Evolutionary conservation across 768 basidiomycete genomes (phyloP), one percentile per base, ranked within the genome.

Genomic region (Calocybe cyanea): DNA sequence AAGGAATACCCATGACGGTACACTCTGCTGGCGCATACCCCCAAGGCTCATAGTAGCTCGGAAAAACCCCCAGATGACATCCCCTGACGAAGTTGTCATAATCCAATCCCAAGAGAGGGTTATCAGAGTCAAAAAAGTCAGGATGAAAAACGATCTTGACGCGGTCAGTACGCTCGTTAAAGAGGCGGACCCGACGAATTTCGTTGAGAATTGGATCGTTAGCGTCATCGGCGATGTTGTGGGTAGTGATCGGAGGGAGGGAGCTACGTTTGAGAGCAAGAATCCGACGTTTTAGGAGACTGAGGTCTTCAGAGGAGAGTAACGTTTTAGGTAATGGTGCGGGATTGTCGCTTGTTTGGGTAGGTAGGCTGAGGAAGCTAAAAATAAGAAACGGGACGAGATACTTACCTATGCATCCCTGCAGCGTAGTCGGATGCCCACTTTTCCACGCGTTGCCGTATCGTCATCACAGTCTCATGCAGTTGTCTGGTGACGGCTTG

Each of bases 1-100:
- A 90, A 0, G 96, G 96, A 39, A 99, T 92, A 50, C 96, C 96
- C 96, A 99, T 99, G 30, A 99, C 96, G n/a, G 96, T 98, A 63
- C 96, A 98, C 63, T 98, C 95, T 1, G 95, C 95, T 0, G 95
- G 95, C 1, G 92, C 95, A 61, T 96, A 96, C 0, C 91, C 91
- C 91, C 91, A 92, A 2, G 92, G 92, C 68, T 94, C 90, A 62
- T 96, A 97, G 61, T 97, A 98, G 54, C 87, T 91, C 2, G 96
- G 95, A 78, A 99, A 99, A 32, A 99, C 95, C 38, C 96, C 96
- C 39, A 99, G 70, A 72, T 99, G 96, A 61, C 95, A 97, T 1
- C 96, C 96, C 52, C 96, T 75, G 30, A 98, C 96, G 60, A 99
- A 99, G 67, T 99, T 96, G 65, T 99, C 96, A 63, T 99, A 99